Evolutionary conservation across 2,329 filamentous ascomycete genomes (phyloP), one percentile per base, ranked within the genome.

Genomic region (Trichoderma guizhouense): DNA sequence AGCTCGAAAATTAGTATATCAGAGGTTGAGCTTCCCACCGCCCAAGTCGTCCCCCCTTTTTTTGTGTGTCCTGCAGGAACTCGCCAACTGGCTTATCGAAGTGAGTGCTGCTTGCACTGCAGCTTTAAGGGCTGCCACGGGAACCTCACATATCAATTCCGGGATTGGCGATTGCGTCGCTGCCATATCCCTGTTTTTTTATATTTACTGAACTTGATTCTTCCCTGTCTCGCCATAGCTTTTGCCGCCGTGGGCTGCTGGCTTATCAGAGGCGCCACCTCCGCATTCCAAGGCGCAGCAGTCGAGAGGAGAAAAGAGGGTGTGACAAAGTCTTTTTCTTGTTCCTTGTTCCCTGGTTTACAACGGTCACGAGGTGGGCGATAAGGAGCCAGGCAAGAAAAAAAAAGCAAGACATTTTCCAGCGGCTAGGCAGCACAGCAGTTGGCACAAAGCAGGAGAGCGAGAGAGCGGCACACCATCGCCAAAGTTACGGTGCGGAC

Each of bases 211-310:
- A 36, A 18, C 28, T 12, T 26, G 2, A 2, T 26, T 51, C 18
- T 28, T 51, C 24, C 32, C 21, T 58, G 47, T 53, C 47, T 53
- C 2, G n/a, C 47, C 47, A 51, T 0, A 51, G 47, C n/a, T 51
- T 51, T 24, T 53, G n/a, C 43, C 43, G 43, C 43, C n/a, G 43
- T 24, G 47, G 43, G 21, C 21, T 55, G 30, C 63, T 34, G 47
- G 51, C 64, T 57, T 67, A 67, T 67, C 64, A 55, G 26, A 51
- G n/a, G 39, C 66, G 39, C 66, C 66, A 69, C 66, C 39, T 69
- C 66, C 66, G 26, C 66, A 69, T 69, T 69, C 57, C 66, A 69
- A 53, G 55, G 65, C 65, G 65, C 65, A 68, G 36, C 65, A 53
- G n/a, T 9, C 43, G 43, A 53, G 47, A 53, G 47, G 26, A 11